These are phyloP conservation scores for Daldinia bambusicola DNA, from an alignment of 495 filamentous ascomycete species.

Conservation along the genomic window DNA sequence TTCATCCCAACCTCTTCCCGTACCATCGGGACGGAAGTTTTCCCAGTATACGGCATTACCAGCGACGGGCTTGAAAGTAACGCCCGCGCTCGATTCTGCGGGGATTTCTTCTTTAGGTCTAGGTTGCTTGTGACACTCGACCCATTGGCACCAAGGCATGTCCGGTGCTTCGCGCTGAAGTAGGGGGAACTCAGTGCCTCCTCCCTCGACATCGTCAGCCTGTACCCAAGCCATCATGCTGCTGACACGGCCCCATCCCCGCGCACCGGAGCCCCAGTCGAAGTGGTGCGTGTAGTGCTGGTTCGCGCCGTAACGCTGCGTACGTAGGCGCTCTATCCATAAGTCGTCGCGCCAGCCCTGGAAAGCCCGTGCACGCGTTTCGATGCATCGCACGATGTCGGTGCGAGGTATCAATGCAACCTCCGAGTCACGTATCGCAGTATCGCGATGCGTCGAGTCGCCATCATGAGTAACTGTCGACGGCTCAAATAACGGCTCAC, in stretches of 20 bases:
- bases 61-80: constrained; percentile 54
- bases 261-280: constrained; percentile 55
- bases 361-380: constrained; percentile 53
- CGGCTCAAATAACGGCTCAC: constrained; percentile 55
- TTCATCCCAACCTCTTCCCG: constrained; percentile 56
- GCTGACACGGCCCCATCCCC: constrained; percentile 60
- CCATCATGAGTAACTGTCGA: constrained; percentile 57
- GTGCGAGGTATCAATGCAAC: constrained; percentile 59
- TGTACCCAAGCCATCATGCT: constrained; percentile 61
- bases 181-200: constrained; percentile 58
- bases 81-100: constrained; percentile 35
- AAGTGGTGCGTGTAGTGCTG: constrained; percentile 60
- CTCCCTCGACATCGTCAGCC: constrained; percentile 50
- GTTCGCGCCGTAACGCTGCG: constrained; percentile 54
- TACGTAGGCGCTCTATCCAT: constrained; percentile 57
- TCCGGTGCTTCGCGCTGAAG: constrained; percentile 44
- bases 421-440: constrained; percentile 57
- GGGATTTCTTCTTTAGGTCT: constrained; percentile 2
- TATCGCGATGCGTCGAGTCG: constrained; percentile 45
- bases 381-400: constrained; percentile 55
- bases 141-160: constrained; percentile 55
- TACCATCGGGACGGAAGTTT: constrained; percentile 59
- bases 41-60: constrained; percentile 64
- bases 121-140: constrained; percentile 49
- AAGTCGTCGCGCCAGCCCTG: constrained; percentile 59